Conservation (phyloP, 495 filamentous ascomycete genomes). For the Umbilicaria muhlenbergii region DNA sequence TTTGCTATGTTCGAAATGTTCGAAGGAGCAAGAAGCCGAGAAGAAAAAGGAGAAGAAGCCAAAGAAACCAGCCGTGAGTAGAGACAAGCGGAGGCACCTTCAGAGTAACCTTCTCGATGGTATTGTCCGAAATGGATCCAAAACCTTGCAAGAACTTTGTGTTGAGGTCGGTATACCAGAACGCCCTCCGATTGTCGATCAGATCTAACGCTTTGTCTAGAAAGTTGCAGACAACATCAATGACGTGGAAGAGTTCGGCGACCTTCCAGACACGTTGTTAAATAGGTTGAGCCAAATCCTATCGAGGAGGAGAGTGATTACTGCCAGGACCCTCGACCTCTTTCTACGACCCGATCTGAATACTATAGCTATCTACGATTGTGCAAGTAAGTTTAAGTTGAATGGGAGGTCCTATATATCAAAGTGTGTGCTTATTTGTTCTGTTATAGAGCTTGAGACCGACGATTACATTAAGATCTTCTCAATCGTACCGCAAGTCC, state of each 20-base stretch:
- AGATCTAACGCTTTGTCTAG: conserved; percentile 13
- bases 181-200: neutral
- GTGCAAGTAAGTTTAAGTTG: conserved; percentile 35
- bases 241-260: conserved; percentile 70
- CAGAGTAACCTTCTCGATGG: conserved; percentile 73
- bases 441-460: conserved; percentile 39
- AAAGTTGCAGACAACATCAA: conserved; percentile 70
- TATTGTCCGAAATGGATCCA: conserved; percentile 48
- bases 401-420: neutral
- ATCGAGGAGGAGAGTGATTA: conserved; percentile 60
- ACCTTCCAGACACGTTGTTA: conserved; percentile 49
- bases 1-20: conserved; percentile 70
- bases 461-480: conserved; percentile 72
- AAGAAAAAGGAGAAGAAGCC: conserved; percentile 39
- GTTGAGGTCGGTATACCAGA: conserved; percentile 36
- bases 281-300: conserved; percentile 67
- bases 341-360: conserved; percentile 58
- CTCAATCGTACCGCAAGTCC: conserved; percentile 50
- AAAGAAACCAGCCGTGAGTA: conserved; percentile 36
- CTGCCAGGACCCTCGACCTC: conserved; percentile 51
- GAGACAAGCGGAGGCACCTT: conserved; percentile 46
- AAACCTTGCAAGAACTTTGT: conserved; percentile 60
- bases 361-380: conserved; percentile 64
- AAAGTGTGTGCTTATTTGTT: neutral
- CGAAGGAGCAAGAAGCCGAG: conserved; percentile 55